Evolutionary conservation across 257 asterid species (phyloP).

Genomic region (Solanum neorickii): DNA sequence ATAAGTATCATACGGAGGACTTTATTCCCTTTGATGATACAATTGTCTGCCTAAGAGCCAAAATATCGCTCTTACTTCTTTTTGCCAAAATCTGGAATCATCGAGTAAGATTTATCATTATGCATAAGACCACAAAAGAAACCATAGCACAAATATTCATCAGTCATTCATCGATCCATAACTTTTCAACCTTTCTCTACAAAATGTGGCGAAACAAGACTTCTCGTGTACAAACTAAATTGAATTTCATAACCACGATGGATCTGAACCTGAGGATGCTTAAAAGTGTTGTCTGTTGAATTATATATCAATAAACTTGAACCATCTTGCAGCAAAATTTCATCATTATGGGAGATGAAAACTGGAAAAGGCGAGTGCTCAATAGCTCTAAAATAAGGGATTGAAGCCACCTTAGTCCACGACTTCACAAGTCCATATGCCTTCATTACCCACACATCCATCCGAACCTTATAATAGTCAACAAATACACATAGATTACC

Average conservation of each 20-base stretch:
- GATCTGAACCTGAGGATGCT: conserved; percentile 11
- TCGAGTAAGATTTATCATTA: not conserved
- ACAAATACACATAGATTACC: not conserved
- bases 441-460: conserved; percentile 2
- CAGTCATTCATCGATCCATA: not conserved
- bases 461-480: not conserved
- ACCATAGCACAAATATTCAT: not conserved
- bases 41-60: not conserved
- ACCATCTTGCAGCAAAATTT: conserved; percentile 18
- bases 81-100: not conserved
- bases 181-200: not conserved
- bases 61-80: not conserved
- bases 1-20: not conserved
- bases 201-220: conserved; percentile 24
- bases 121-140: not conserved
- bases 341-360: conserved; percentile 15
- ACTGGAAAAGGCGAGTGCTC: not conserved
- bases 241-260: not conserved
- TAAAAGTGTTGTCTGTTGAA: conserved; percentile 8
- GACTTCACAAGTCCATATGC: not conserved
- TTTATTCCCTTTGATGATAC: not conserved
- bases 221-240: conserved; percentile 8
- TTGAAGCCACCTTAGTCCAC: not conserved
- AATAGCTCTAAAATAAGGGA: not conserved
- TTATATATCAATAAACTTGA: conserved; percentile 16